phyloP scores from a whole-genome alignment of 225 moss, liverwort and hornwort genomes.

The Marchantia polymorpha region DNA sequence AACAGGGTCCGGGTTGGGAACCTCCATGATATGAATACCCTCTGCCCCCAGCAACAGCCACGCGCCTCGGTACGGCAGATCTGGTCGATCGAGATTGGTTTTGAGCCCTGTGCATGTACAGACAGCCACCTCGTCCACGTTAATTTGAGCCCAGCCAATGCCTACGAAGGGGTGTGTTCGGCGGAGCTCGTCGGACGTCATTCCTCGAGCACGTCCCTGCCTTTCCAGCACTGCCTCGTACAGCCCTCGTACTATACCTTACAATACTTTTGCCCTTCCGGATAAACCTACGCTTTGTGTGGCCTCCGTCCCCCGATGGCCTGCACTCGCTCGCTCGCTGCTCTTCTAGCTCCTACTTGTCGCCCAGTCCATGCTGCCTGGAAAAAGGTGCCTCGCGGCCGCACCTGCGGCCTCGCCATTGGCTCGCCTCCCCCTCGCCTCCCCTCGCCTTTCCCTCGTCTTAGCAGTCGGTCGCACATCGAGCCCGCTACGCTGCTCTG shows the following conservation, averaged over 20 bases:
- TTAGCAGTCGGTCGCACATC: too few species aligned
- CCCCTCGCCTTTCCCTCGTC: neutral
- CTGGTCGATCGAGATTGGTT: constrained; percentile 30
- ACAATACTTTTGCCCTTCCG: neutral
- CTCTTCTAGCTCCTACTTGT: neutral
- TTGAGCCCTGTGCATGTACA: constrained; percentile 23
- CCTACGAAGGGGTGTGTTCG: neutral
- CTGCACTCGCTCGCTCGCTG: neutral
- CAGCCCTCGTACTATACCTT: neutral
- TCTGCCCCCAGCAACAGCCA: constrained; percentile 33
- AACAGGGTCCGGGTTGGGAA: constrained; percentile 36
- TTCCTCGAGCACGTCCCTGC: too few species aligned
- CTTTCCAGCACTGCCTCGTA: neutral
- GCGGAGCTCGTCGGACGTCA: neutral
- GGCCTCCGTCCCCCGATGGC: neutral
- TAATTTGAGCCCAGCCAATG: neutral
- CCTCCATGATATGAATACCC: constrained; percentile 42
- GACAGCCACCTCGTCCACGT: neutral
- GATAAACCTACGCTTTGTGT: constrained; percentile 1
- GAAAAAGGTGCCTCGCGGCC: neutral
- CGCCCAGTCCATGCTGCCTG: neutral
- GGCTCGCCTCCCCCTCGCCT: neutral
- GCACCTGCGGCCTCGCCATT: neutral
- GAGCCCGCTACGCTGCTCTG: neutral
- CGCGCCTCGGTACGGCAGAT: constrained; percentile 36